Evolutionary conservation across 768 basidiomycete genomes (phyloP), one percentile per base, ranked within the genome.

Genomic region (Xerocomus potaroensis): DNA sequence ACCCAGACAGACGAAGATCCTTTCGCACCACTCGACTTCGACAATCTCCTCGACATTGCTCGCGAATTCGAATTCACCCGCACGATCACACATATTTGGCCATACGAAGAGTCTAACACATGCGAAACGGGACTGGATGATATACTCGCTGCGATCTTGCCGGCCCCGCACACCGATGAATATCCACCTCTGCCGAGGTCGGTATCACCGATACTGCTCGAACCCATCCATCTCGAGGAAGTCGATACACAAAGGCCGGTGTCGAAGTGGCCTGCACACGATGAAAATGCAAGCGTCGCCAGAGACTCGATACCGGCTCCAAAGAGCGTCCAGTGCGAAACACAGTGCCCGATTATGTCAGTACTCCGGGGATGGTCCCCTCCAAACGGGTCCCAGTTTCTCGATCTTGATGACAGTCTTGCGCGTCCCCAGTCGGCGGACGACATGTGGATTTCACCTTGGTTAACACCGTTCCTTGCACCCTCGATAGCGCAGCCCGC

Each of bases 31-130:
- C 58, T 63, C 42, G 38, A 42, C 47, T 62, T 63, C 42, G 57
- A 63, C 16, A 60, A 57, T 36, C 45, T 63, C 43, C 62, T 63
- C 49, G 62, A 64, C 22, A 62, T 63, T 14, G 62, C 62, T 1
- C 55, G 36, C 35, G 61, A 62, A 29, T 64, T 57, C 47, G 63
- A 65, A 43, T 62, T 60, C 48, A 46, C 60, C 21, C 51, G 31
- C 44, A 49, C 54, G 19, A 56, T 61, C 49, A 43, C 53, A 15
- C 53, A 59, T 31, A 22, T 58, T 41, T 53, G 56, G 51, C 51
- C 56, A 31, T 46, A 41, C 41, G 53, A 61, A 23, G 59, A 55
- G 18, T 14, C 34, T 15, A n/a, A 9, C 30, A 9, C 31, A 33
- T 46, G 18, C 16, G 59, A 58, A 19, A 45, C 45, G 3, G 30